phyloP scores from a whole-genome alignment of 345 rosid genomes.

The Eucalyptus leucophloia region DNA sequence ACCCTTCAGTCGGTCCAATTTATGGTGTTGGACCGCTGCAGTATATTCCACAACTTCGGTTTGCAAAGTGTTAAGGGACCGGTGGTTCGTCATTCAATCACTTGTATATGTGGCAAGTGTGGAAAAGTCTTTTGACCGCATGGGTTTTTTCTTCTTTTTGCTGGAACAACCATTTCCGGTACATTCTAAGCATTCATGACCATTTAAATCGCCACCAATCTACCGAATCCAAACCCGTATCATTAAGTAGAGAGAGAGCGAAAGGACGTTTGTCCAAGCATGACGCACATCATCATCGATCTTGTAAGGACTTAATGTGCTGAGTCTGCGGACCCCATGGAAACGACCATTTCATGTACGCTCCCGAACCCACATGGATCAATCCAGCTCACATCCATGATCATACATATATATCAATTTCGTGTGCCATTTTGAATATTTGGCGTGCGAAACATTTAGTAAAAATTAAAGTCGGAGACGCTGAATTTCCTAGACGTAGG shows the following conservation, averaged over 20 bases:
- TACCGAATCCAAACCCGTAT: background rate
- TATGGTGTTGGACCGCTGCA: background rate
- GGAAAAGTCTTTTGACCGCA: background rate
- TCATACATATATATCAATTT: background rate
- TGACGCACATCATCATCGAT: background rate
- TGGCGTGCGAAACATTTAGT: background rate
- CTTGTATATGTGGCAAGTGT: background rate
- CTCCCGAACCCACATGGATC: background rate
- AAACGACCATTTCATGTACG: background rate
- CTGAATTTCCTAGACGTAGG: background rate
- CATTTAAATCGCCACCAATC: background rate
- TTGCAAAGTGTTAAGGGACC: background rate
- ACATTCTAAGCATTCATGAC: background rate
- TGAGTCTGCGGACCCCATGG: background rate
- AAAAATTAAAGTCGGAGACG: background rate
- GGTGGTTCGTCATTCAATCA: background rate
- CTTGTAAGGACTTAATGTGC: background rate
- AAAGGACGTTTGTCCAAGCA: background rate
- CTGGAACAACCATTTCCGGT: background rate
- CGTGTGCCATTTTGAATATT: background rate
- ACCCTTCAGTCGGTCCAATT: background rate
- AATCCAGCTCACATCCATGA: background rate
- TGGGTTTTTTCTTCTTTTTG: background rate
- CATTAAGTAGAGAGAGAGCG: background rate
- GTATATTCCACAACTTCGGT: background rate